These are phyloP conservation scores for Sporothrix luriei DNA, from an alignment of 2,329 filamentous ascomycete genomes.

Conservation along the genomic window DNA sequence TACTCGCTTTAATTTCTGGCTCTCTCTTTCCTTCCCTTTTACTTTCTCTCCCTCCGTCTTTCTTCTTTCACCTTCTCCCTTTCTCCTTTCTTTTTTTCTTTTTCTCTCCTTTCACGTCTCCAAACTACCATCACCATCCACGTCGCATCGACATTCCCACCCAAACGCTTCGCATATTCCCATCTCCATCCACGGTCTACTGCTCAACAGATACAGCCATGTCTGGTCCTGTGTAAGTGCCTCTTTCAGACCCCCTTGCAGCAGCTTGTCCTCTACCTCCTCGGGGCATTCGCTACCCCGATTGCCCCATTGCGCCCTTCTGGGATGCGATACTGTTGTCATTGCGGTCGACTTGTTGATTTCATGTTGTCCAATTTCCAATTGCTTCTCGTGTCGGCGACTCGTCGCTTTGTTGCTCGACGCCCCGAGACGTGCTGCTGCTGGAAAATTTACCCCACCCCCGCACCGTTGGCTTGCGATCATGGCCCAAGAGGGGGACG, in stretches of 20 bases:
- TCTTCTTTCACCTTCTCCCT: neutral
- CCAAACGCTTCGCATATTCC: neutral
- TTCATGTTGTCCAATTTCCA: slow-evolving; percentile 32
- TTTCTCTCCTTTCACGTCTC: neutral
- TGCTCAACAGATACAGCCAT: slow-evolving; percentile 46
- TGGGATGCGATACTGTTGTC: slow-evolving; percentile 8
- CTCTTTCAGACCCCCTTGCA: slow-evolving; percentile 21
- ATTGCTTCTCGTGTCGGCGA: slow-evolving; percentile 5
- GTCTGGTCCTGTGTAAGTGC: slow-evolving; percentile 69
- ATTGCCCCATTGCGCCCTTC: neutral
- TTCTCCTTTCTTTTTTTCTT: neutral
- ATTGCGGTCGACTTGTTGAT: neutral
- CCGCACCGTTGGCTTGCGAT: slow-evolving; percentile 32
- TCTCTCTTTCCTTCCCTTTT: slow-evolving; percentile 14
- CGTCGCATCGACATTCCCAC: neutral
- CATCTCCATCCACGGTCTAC: slow-evolving; percentile 16
- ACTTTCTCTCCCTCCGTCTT: slow-evolving; percentile 9
- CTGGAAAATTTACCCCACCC: slow-evolving; percentile 36
- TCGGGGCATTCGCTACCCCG: slow-evolving; percentile 3
- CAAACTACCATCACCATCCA: slow-evolving; percentile 13
- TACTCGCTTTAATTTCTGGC: slow-evolving; percentile 32
- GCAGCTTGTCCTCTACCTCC: slow-evolving; percentile 9
- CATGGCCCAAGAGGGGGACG: slow-evolving; percentile 1
- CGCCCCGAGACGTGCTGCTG: slow-evolving; percentile 19
- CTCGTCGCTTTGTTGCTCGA: neutral